A percentile compares a stretch with the other conserved stretches of the same genome.
Evolutionary conservation across 306 rosid species (phyloP).

Genomic region (Lathyrus oleraceus): DNA sequence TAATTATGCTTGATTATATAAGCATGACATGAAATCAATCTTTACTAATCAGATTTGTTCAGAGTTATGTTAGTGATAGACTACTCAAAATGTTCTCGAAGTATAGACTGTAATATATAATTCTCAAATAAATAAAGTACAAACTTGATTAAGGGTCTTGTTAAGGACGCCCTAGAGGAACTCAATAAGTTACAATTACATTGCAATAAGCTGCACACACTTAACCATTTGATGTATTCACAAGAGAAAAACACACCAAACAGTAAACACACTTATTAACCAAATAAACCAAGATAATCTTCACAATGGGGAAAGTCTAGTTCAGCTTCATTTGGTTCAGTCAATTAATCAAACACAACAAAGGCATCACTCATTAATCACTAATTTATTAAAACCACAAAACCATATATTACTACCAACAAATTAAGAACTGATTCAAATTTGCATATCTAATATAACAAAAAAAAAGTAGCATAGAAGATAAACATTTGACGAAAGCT

Average conservation of each 20-base stretch:
- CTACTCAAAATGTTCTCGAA: neutral
- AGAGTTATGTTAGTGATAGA: conserved; percentile 1
- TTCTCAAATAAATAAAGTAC: neutral
- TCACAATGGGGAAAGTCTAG: neutral
- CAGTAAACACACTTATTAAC: too few species aligned
- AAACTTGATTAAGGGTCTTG: neutral
- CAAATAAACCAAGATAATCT: too few species aligned
- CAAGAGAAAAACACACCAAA: too few species aligned
- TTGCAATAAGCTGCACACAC: too few species aligned
- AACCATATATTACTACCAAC: neutral
- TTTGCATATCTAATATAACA: neutral
- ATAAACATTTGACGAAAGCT: neutral
- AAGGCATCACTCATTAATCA: neutral
- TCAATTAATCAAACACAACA: conserved; percentile 29
- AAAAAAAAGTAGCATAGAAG: neutral
- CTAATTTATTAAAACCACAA: neutral
- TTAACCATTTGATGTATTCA: too few species aligned
- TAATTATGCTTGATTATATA: neutral
- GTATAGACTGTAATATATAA: conserved; percentile 11
- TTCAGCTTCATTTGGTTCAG: conserved; percentile 14
- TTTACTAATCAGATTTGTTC: conserved; percentile 28
- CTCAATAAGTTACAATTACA: neutral
- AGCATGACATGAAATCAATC: conserved; percentile 11
- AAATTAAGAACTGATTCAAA: neutral
- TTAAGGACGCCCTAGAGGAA: neutral